Evolutionary conservation across 1,284 basidiomycete species (phyloP).

Genomic region (Ustilago crameri): DNA sequence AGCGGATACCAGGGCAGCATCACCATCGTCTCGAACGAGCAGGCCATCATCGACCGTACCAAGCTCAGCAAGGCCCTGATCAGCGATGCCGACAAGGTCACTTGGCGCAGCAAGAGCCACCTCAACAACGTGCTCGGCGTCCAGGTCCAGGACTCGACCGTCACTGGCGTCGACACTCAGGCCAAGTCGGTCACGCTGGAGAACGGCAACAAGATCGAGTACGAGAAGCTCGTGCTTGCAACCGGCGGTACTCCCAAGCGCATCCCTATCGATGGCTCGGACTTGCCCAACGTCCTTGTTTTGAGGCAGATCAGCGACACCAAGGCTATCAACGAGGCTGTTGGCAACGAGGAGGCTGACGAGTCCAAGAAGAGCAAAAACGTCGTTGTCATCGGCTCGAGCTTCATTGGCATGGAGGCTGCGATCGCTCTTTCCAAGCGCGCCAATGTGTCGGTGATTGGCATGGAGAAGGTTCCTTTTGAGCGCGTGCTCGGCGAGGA

Average conservation of each 20-base stretch:
- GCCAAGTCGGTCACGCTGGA: slow-evolving; percentile 67
- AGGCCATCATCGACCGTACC: slow-evolving; percentile 86
- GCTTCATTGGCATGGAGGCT: slow-evolving; percentile 94
- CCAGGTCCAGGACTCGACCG: slow-evolving; percentile 75
- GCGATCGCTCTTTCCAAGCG: slow-evolving; percentile 79
- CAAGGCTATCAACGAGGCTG: slow-evolving; percentile 79
- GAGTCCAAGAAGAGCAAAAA: slow-evolving; percentile 71
- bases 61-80: slow-evolving; percentile 89
- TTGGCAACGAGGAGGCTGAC: slow-evolving; percentile 65
- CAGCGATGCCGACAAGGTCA: slow-evolving; percentile 80
- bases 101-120: slow-evolving; percentile 79
- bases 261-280: slow-evolving; percentile 81
- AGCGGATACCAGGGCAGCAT: slow-evolving; percentile 82
- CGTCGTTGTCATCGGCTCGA: slow-evolving; percentile 85
- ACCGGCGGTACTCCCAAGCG: slow-evolving; percentile 71
- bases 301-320: slow-evolving; percentile 80
- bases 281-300: slow-evolving; percentile 82
- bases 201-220: slow-evolving; percentile 63
- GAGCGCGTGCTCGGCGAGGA: slow-evolving; percentile 82
- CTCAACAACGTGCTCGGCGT: slow-evolving; percentile 84
- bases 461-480: slow-evolving; percentile 86
- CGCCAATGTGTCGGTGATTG: slow-evolving; percentile 80
- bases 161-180: slow-evolving; percentile 49
- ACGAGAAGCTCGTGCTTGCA: slow-evolving; percentile 69
- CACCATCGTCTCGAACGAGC: slow-evolving; percentile 82